phyloP scores from a whole-genome alignment of 2,329 filamentous ascomycete species.

The Fonsecaea erecta region DNA sequence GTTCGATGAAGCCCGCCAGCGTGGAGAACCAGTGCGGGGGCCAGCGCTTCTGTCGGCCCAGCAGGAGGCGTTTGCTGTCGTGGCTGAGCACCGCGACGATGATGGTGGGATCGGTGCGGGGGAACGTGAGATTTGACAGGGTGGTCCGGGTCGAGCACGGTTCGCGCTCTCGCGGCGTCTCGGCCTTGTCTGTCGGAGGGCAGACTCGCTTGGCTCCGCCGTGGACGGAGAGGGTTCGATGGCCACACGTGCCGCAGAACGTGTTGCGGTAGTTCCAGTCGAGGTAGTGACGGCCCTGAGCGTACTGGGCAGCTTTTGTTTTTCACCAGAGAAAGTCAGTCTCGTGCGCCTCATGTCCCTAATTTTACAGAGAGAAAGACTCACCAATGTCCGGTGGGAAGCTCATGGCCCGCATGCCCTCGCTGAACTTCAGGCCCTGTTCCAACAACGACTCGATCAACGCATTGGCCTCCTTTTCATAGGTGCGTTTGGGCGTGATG shows the following conservation, averaged over 20 bases:
- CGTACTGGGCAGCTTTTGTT: slow-evolving; percentile 76
- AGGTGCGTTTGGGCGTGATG: slow-evolving; percentile 71
- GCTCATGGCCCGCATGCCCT: slow-evolving; percentile 67
- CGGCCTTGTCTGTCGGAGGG: slow-evolving; percentile 50
- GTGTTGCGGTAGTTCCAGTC: slow-evolving; percentile 95
- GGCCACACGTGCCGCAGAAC: slow-evolving; percentile 88
- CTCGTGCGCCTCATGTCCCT: background rate
- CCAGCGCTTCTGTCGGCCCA: slow-evolving; percentile 84
- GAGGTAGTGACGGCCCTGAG: slow-evolving; percentile 81
- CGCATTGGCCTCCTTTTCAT: slow-evolving; percentile 65
- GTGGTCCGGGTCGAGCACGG: slow-evolving; percentile 82
- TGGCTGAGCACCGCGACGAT: slow-evolving; percentile 90
- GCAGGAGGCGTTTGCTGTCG: slow-evolving; percentile 75
- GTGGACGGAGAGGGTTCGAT: slow-evolving; percentile 67
- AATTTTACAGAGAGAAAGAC: slow-evolving; percentile 26
- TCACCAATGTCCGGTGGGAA: slow-evolving; percentile 66
- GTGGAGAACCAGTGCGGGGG: slow-evolving; percentile 86
- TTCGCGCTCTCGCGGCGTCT: slow-evolving; percentile 59
- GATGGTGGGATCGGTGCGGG: slow-evolving; percentile 89
- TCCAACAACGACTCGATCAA: slow-evolving; percentile 65
- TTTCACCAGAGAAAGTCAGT: slow-evolving; percentile 44
- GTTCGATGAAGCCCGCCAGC: slow-evolving; percentile 84
- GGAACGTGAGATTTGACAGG: slow-evolving; percentile 89
- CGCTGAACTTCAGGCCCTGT: slow-evolving; percentile 67
- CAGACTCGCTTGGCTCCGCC: slow-evolving; percentile 52